These are phyloP conservation scores for Colletotrichum liriopes DNA, from an alignment of 2,329 filamentous ascomycete genomes.

Conservation along the genomic window DNA sequence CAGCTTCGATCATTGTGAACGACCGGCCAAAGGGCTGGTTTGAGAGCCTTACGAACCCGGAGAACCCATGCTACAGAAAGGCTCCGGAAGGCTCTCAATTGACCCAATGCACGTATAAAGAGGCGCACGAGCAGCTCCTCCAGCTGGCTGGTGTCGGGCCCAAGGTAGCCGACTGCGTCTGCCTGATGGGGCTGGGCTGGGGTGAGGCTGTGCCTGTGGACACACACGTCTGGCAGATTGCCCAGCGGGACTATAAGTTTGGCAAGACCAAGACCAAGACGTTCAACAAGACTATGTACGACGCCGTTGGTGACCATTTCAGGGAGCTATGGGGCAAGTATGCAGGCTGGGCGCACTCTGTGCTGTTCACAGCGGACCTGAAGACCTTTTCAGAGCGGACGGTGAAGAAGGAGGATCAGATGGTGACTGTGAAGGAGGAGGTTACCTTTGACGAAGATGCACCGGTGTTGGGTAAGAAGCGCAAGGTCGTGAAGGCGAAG, in stretches of 20 bases:
- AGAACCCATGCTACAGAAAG: constrained; percentile 72
- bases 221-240: constrained; percentile 99
- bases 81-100: constrained; percentile 61
- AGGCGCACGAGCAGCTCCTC: constrained; percentile 86
- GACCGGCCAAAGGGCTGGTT: constrained; percentile 83
- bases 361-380: constrained; percentile 94
- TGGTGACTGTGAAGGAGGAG: constrained; percentile 46
- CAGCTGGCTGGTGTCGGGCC: constrained; percentile 90
- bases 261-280: constrained; percentile 86
- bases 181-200: constrained; percentile 96
- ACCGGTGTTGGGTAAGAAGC: constrained; percentile 37
- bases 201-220: constrained; percentile 95
- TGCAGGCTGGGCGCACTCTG: constrained; percentile 97
- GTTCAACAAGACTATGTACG: constrained; percentile 89
- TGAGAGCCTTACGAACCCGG: constrained; percentile 82
- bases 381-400: constrained; percentile 83
- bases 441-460: constrained; percentile 51
- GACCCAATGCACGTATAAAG: constrained; percentile 76
- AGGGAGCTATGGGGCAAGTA: constrained; percentile 91
- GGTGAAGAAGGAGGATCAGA: constrained; percentile 46
- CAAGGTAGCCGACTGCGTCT: constrained; percentile 97
- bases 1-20: constrained; percentile 80
- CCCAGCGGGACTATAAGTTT: constrained; percentile 95
- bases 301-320: constrained; percentile 92
- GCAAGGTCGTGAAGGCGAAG: constrained; percentile 39